Conservation (phyloP, 176 grass and related monocot species). For the Aechmea fasciata region DNA sequence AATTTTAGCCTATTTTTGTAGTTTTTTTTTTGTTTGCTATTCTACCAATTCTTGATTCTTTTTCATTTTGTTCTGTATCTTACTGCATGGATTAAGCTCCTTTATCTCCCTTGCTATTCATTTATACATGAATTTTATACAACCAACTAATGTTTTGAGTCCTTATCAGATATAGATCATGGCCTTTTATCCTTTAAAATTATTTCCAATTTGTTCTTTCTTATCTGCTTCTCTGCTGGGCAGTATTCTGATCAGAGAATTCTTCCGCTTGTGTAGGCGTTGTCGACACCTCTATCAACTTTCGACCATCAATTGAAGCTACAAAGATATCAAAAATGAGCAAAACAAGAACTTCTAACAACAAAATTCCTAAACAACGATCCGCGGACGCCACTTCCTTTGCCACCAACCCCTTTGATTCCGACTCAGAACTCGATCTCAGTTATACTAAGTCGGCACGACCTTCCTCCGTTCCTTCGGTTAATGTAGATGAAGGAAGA, state of each 20-base stretch:
- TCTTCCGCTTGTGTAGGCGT: not conserved
- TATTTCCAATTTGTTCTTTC: no score
- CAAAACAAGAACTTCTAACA: not conserved
- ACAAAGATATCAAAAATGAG: not conserved
- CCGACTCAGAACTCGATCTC: not conserved
- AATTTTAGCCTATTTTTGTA: no score
- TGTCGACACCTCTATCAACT: not conserved
- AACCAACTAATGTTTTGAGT: no score
- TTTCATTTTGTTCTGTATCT: no score
- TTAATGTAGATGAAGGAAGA: not conserved
- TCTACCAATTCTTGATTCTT: no score
- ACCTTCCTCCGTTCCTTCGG: not conserved
- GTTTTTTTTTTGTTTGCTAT: no score
- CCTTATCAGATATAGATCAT: no score
- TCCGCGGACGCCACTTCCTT: not conserved
- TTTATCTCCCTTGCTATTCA: no score
- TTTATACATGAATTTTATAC: no score
- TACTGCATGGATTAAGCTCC: no score
- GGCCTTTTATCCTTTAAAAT: no score
- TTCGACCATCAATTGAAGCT: not conserved
- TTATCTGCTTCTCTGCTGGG: no score
- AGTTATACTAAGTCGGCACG: not conserved
- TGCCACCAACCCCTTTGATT: constrained; percentile 2
- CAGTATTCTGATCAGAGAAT: not conserved
- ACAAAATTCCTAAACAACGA: not conserved